Conservation (phyloP, 306 rosid genomes). For the Carpinus viminea region DNA sequence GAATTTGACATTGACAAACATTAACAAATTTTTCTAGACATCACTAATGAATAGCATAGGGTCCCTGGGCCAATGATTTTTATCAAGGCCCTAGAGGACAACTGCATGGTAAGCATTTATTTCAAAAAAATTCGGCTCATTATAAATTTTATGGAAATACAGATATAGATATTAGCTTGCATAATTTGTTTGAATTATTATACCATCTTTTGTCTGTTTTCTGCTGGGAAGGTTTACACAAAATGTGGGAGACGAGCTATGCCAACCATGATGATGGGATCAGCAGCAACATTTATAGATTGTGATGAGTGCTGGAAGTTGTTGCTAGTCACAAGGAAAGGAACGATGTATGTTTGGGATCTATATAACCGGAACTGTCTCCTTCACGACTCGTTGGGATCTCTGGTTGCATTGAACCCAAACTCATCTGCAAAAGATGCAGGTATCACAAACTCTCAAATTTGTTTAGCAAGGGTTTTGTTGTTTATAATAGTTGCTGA, state of each 20-base stretch:
- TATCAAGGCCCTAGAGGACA: not conserved
- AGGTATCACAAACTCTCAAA: constrained; percentile 43
- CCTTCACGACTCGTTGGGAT: constrained; percentile 77
- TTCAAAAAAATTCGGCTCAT: not conserved
- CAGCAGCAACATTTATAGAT: constrained; percentile 88
- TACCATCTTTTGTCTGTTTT: constrained; percentile 11
- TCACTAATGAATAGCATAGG: not conserved
- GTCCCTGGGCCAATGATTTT: not conserved
- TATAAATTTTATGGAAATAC: constrained; percentile 2
- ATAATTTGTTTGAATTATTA: not conserved
- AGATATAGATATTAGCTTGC: not conserved
- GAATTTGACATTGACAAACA: not conserved
- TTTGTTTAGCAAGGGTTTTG: constrained; percentile 13
- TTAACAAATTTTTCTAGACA: not conserved
- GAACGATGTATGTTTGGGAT: constrained; percentile 87
- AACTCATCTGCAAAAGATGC: constrained; percentile 62
- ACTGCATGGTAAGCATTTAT: not conserved
- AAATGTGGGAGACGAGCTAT: constrained; percentile 90
- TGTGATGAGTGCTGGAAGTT: constrained; percentile 91
- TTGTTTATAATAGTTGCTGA: constrained; percentile 7
- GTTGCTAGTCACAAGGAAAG: constrained; percentile 86
- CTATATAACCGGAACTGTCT: constrained; percentile 69
- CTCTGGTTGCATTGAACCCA: constrained; percentile 62
- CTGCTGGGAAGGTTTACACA: constrained; percentile 70
- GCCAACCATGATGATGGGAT: constrained; percentile 93